A percentile compares a stretch with the other conserved stretches of the same genome.
Conservation (phyloP, 306 rosid genomes). For the Sphenostylis stenocarpa region DNA sequence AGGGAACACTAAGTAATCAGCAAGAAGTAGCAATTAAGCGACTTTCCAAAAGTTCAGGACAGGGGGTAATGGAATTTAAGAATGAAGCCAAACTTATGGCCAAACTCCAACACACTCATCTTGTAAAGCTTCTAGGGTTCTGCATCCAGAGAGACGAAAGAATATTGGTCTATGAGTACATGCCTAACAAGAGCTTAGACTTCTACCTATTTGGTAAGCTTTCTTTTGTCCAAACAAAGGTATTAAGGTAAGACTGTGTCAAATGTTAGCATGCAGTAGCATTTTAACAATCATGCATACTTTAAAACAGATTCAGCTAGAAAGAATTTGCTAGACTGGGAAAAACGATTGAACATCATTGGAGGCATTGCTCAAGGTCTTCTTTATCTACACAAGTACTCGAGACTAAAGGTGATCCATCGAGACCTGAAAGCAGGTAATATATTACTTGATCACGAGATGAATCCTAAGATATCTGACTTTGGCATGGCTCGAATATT, state of each 20-base stretch:
- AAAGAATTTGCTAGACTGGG: conserved; percentile 32
- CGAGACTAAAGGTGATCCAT: conserved; percentile 44
- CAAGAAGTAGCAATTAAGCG: conserved; percentile 50
- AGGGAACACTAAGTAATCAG: conserved; percentile 39
- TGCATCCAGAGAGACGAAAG: conserved; percentile 45
- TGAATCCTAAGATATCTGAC: conserved; percentile 49
- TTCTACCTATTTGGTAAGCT: conserved; percentile 38
- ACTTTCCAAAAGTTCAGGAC: conserved; percentile 43
- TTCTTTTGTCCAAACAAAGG: not conserved
- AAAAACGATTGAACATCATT: conserved; percentile 37
- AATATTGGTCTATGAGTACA: conserved; percentile 32
- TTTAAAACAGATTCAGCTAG: conserved; percentile 22
- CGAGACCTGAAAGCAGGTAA: conserved; percentile 43
- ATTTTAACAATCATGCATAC: not conserved
- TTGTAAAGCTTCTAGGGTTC: conserved; percentile 44
- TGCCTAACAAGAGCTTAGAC: conserved; percentile 37
- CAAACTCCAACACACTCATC: conserved; percentile 49
- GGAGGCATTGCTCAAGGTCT: conserved; percentile 45
- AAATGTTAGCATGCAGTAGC: not conserved
- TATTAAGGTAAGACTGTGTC: not conserved
- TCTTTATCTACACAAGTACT: conserved; percentile 46
- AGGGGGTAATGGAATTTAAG: conserved; percentile 42
- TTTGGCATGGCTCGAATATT: conserved; percentile 51
- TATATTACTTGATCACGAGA: conserved; percentile 42
- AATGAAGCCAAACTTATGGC: conserved; percentile 46